Evolutionary conservation across 2,329 filamentous ascomycete species (phyloP).

Genomic region (Monilinia vaccinii-corymbosi): DNA sequence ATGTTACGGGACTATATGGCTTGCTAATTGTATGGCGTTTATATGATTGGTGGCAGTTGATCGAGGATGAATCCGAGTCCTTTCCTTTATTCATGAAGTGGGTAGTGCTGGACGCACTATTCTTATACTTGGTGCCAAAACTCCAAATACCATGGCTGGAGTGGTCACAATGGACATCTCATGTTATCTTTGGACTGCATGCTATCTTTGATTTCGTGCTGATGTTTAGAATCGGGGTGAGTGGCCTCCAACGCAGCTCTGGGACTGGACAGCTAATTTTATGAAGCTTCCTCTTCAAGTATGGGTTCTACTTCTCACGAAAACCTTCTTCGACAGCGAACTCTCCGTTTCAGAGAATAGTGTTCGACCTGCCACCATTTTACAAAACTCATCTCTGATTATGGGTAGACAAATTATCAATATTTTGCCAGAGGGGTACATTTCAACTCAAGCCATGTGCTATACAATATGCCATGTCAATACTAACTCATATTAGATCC

Average conservation of each 20-base stretch:
- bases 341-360: conserved; percentile 86
- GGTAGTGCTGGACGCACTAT: conserved; percentile 76
- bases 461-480: neutral
- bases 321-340: conserved; percentile 85
- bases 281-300: conserved; percentile 60
- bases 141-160: conserved; percentile 95
- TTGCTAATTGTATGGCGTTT: conserved; percentile 72
- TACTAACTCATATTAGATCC: conserved; percentile 42
- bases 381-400: conserved; percentile 89
- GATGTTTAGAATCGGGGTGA: conserved; percentile 82
- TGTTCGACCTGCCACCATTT: conserved; percentile 78
- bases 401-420: conserved; percentile 96
- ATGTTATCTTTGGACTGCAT: conserved; percentile 65
- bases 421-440: conserved; percentile 83
- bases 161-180: conserved; percentile 57
- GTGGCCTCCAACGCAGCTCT: conserved; percentile 25
- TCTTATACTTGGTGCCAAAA: conserved; percentile 78
- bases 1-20: conserved; percentile 71
- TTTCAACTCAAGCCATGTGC: conserved; percentile 3
- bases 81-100: conserved; percentile 90
- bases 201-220: conserved; percentile 70
- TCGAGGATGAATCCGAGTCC: conserved; percentile 79
- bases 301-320: conserved; percentile 64
- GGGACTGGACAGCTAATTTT: conserved; percentile 12
- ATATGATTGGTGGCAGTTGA: conserved; percentile 73